These are phyloP conservation scores for Allium fistulosum DNA, from an alignment of 106 monocot genomes.

Conservation along the genomic window DNA sequence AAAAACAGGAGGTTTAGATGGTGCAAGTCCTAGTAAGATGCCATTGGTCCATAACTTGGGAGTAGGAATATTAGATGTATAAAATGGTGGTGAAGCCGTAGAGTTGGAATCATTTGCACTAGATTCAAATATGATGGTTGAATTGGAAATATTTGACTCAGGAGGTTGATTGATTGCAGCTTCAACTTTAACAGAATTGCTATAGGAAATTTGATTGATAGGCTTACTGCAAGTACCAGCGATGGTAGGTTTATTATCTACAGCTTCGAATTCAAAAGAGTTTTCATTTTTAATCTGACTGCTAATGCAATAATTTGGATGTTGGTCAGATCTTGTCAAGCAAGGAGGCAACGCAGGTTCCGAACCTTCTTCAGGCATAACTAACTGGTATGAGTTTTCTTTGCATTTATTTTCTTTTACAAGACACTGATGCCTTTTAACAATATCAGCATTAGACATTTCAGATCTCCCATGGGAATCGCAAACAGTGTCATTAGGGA, in stretches of 20 bases:
- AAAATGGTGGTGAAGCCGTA: conserved; percentile 14
- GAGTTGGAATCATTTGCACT: conserved; percentile 3
- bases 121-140: background rate
- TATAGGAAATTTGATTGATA: conserved; percentile 14
- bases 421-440: conserved; percentile 7
- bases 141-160: conserved; percentile 9
- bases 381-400: conserved; percentile 9
- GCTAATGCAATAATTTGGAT: conserved; percentile 1
- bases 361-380: conserved; percentile 12
- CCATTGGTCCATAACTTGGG: conserved; percentile 86
- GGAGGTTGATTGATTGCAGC: conserved; percentile 6
- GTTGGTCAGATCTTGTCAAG: background rate
- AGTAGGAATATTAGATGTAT: conserved; percentile 21
- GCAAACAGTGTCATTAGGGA: too few species aligned
- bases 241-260: too few species aligned
- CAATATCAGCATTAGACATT: conserved; percentile 17
- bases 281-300: background rate
- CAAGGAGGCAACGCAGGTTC: conserved; percentile 3
- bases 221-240: too few species aligned
- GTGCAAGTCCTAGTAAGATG: conserved; percentile 77
- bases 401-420: conserved; percentile 8
- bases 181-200: conserved; percentile 13
- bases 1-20: conserved; percentile 81
- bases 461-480: conserved; percentile 1
- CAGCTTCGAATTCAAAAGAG: too few species aligned